These are phyloP conservation scores for Kwoniella dejecticola DNA, from an alignment of 768 basidiomycete species.

Conservation along the genomic window DNA sequence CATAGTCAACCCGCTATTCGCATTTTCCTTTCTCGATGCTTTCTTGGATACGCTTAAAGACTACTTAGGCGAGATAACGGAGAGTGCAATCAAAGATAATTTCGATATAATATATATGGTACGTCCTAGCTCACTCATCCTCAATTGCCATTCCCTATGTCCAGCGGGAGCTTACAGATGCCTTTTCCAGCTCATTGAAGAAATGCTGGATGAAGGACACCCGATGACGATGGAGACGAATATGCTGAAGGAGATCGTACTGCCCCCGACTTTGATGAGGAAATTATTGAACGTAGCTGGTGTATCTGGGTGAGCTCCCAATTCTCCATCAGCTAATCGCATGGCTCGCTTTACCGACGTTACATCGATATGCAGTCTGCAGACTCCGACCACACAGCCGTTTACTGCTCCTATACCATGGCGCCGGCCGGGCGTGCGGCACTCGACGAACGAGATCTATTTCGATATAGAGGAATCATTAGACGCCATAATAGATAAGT, in stretches of 20 bases:
- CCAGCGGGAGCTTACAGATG: neutral
- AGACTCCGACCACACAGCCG: constrained; percentile 57
- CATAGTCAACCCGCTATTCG: constrained; percentile 83
- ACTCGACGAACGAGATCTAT: constrained; percentile 87
- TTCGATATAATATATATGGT: constrained; percentile 96
- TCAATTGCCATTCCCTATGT: no score
- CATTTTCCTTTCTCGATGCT: constrained; percentile 82
- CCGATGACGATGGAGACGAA: constrained; percentile 88
- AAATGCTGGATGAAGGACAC: constrained; percentile 89
- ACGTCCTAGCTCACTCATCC: constrained; percentile 29
- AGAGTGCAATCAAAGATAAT: constrained; percentile 78
- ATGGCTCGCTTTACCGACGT: neutral
- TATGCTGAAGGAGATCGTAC: constrained; percentile 86
- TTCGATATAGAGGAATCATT: constrained; percentile 87
- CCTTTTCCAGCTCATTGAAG: constrained; percentile 74
- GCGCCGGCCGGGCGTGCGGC: constrained; percentile 79
- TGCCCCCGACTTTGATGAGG: constrained; percentile 82
- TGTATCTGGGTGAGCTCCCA: constrained; percentile 57
- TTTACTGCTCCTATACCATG: constrained; percentile 93
- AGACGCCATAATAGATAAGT: constrained; percentile 77
- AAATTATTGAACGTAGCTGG: constrained; percentile 66
- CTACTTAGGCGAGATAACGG: constrained; percentile 83
- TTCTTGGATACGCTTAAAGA: constrained; percentile 81
- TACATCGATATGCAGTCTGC: constrained; percentile 33
- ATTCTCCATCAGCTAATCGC: neutral